These are phyloP conservation scores for Fragilariopsis cylindrus DNA, from an alignment of 108 stramenopile species.

Conservation along the genomic window DNA sequence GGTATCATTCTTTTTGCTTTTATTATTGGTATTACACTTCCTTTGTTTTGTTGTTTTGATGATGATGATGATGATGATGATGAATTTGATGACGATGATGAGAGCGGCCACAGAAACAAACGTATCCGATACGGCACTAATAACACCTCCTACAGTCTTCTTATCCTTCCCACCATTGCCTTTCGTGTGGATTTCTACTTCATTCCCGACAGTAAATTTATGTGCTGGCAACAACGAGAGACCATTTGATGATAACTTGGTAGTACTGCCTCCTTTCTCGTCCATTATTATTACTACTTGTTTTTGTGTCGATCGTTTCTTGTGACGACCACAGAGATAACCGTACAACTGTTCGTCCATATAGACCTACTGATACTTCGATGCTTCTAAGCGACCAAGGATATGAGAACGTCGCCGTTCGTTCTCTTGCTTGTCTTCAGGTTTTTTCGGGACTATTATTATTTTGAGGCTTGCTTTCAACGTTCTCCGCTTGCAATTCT, in stretches of 20 bases:
- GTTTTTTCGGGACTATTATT: constrained; percentile 10
- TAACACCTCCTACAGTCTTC: constrained; percentile 48
- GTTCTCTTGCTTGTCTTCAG: neutral
- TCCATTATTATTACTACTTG: neutral
- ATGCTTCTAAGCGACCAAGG: constrained; percentile 44
- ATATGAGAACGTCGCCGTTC: constrained; percentile 47
- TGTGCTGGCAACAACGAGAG: constrained; percentile 60
- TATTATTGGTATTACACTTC: neutral
- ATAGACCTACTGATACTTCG: constrained; percentile 72
- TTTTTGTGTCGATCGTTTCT: neutral
- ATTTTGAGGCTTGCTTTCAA: constrained; percentile 7
- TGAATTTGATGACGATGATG: constrained; percentile 4
- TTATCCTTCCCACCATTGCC: constrained; percentile 16
- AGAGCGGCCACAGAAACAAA: constrained; percentile 72
- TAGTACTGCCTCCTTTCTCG: neutral
- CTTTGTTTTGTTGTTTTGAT: neutral
- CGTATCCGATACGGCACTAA: constrained; percentile 66
- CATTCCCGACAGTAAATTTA: constrained; percentile 86
- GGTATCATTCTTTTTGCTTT: constrained; percentile 34
- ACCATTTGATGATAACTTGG: neutral
- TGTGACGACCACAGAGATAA: constrained; percentile 29
- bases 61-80: neutral
- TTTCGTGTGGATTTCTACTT: constrained; percentile 75
- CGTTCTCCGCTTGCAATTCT: constrained; percentile 54
- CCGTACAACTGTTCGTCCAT: constrained; percentile 77